Evolutionary conservation across 1,139 yeast species (phyloP), one percentile per base, ranked within the genome.

Genomic region (Lodderomyces elongisporus): DNA sequence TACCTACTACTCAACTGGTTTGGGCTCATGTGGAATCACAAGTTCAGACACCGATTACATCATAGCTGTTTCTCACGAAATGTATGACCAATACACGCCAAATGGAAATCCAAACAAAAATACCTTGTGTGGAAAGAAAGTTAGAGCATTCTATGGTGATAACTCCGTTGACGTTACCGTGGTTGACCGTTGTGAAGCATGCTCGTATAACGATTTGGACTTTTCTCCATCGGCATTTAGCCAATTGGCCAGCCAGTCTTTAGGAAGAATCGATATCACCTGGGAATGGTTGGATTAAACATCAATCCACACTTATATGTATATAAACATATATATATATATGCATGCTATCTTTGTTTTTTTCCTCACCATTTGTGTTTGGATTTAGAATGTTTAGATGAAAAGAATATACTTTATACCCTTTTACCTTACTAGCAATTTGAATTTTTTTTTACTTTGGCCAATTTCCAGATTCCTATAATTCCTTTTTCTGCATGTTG

Each of bases 1-100:
- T 43, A 78, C 85, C 35, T 78, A 54, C 66, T 78, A 72, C 60
- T 58, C 59, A 32, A 58, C 76, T 18, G 82, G 78, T 15, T 56
- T 77, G 39, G 85, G 84, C 36, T 77, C 85, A 18, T 78, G 85
- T 58, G 85, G 85, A 31, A 40, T 45, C 37, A 56, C 62, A 41
- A 68, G 55, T 58, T 34, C 60, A 18, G 77, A 68, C 44, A 28
- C 62, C 16, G 84, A 79, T 47, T 56, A 54, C 44, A 67, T 78
- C 44, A 69, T 62, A 21, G 74, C 73, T 26, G 49, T 67, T 33
- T 62, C 71, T 21, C 59, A 61, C 37, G 43, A 48, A 29, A 49
- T 64, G 39, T 66, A 49, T 40, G 63, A 63, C 40, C 47, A 53
- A 28, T 48, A 57, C 39, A 51, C 52, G 34, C 51, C 54, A 16